Conservation (phyloP, 306 rosid genomes). For the Vicia villosa region DNA sequence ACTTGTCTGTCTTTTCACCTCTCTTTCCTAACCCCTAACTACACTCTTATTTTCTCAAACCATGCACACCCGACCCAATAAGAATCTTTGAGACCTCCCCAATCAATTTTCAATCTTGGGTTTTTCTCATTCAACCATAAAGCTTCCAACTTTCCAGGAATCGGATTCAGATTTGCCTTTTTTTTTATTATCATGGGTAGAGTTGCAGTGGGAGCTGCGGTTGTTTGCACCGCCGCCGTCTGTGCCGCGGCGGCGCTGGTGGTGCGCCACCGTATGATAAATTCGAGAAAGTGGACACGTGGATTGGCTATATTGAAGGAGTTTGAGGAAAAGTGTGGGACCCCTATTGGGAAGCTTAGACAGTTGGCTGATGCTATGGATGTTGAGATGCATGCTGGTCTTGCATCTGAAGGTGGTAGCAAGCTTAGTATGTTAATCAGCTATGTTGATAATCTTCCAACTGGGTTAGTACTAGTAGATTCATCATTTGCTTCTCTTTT, state of each 20-base stretch:
- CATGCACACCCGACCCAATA: background rate
- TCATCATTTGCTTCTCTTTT: conserved; percentile 6
- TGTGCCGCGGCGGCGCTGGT: conserved; percentile 87
- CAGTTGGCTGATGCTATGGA: conserved; percentile 92
- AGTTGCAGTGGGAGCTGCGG: conserved; percentile 76
- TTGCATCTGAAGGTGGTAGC: conserved; percentile 99
- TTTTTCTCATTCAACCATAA: conserved; percentile 5
- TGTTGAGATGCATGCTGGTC: conserved; percentile 99
- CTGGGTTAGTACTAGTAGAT: conserved; percentile 66
- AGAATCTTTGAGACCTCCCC: background rate
- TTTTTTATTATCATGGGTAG: conserved; percentile 56
- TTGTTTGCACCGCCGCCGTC: conserved; percentile 76
- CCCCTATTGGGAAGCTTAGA: conserved; percentile 73
- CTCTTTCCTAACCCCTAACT: conserved; percentile 23
- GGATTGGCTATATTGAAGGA: conserved; percentile 69
- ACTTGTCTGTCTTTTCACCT: conserved; percentile 1
- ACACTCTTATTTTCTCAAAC: conserved; percentile 43
- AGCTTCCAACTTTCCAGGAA: conserved; percentile 39
- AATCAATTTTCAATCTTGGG: conserved; percentile 23
- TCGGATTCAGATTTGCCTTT: conserved; percentile 18
- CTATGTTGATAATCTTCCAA: conserved; percentile 95
- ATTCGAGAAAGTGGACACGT: conserved; percentile 68
- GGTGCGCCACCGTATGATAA: conserved; percentile 71
- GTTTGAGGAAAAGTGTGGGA: conserved; percentile 75
- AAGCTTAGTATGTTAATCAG: conserved; percentile 96